Percentiles rank a stretch among this genome's conserved stretches.
Conservation (phyloP, 345 rosid genomes). For the Moringa oleifera region DNA sequence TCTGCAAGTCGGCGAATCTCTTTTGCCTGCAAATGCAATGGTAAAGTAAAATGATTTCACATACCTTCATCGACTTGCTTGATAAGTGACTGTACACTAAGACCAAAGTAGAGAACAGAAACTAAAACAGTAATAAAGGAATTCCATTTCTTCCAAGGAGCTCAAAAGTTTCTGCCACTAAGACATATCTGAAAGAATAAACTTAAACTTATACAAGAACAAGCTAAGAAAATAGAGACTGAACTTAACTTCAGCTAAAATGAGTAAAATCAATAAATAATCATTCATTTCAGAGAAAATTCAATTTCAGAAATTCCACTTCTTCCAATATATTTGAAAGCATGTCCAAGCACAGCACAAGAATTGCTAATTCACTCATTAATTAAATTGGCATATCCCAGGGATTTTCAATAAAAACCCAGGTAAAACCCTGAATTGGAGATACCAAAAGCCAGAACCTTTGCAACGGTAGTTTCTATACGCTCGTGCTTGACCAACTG, state of each 20-base stretch:
- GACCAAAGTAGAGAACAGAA: too few relatives aligned
- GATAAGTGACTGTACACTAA: neutral
- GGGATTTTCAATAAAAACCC: slow-evolving; percentile 14
- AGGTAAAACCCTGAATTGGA: slow-evolving; percentile 20
- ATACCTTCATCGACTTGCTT: too few relatives aligned
- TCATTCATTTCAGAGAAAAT: too few relatives aligned
- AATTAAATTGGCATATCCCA: too few relatives aligned
- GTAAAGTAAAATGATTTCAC: slow-evolving; percentile 1
- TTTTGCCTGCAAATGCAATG: slow-evolving; percentile 55
- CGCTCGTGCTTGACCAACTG: slow-evolving; percentile 93
- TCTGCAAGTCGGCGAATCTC: slow-evolving; percentile 86
- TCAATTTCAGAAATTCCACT: neutral
- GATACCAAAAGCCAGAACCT: slow-evolving; percentile 29
- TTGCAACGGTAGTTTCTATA: slow-evolving; percentile 85
- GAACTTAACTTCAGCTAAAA: neutral
- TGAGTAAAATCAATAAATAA: neutral
- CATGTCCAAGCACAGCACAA: neutral
- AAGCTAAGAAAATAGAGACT: neutral
- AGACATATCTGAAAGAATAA: too few relatives aligned
- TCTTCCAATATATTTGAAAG: too few relatives aligned
- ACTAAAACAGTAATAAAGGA: neutral
- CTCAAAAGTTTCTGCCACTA: too few relatives aligned
- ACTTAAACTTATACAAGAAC: neutral
- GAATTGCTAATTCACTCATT: neutral
- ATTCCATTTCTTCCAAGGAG: too few relatives aligned